Percentiles rank a stretch among this genome's conserved stretches.
phyloP scores from a whole-genome alignment of 2,329 filamentous ascomycete species.

The Colletotrichum gigasporum region DNA sequence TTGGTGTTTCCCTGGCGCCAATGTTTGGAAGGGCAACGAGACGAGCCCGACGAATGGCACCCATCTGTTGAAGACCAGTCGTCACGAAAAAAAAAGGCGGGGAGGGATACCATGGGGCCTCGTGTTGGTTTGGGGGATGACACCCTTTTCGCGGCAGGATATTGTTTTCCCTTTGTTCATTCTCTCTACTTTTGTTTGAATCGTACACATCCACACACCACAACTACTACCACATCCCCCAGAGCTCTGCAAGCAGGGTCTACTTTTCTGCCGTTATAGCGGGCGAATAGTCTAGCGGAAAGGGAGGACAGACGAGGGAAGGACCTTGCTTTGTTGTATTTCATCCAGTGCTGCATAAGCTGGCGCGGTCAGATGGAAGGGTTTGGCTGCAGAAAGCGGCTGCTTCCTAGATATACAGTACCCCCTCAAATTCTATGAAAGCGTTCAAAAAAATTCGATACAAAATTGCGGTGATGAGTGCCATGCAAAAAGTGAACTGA shows the following conservation, averaged over 20 bases:
- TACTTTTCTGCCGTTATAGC: slow-evolving; percentile 25
- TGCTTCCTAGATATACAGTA: slow-evolving; percentile 30
- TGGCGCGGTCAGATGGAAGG: slow-evolving; percentile 16
- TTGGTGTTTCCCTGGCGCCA: slow-evolving; percentile 18
- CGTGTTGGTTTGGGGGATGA: slow-evolving; percentile 22
- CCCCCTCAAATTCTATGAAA: slow-evolving; percentile 23
- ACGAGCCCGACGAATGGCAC: slow-evolving; percentile 15
- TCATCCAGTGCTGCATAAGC: slow-evolving; percentile 25
- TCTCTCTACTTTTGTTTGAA: slow-evolving; percentile 32
- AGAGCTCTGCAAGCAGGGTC: slow-evolving; percentile 30
- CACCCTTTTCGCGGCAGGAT: slow-evolving; percentile 26
- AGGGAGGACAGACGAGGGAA: not conserved
- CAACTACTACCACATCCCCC: not conserved
- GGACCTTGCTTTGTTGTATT: slow-evolving; percentile 21
- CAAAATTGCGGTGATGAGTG: not conserved
- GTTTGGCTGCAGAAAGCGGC: slow-evolving; percentile 20
- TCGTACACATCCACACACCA: slow-evolving; percentile 29
- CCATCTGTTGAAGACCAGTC: slow-evolving; percentile 21
- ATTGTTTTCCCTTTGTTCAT: slow-evolving; percentile 33
- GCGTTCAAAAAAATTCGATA: slow-evolving; percentile 5
- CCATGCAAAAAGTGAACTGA: not conserved
- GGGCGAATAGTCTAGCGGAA: slow-evolving; percentile 1
- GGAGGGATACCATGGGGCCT: slow-evolving; percentile 28
- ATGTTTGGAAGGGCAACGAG: not conserved
- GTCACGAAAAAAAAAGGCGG: slow-evolving; percentile 27